Conservation (phyloP, 2,329 filamentous ascomycete genomes). For the Chrysosporium queenslandicum region DNA sequence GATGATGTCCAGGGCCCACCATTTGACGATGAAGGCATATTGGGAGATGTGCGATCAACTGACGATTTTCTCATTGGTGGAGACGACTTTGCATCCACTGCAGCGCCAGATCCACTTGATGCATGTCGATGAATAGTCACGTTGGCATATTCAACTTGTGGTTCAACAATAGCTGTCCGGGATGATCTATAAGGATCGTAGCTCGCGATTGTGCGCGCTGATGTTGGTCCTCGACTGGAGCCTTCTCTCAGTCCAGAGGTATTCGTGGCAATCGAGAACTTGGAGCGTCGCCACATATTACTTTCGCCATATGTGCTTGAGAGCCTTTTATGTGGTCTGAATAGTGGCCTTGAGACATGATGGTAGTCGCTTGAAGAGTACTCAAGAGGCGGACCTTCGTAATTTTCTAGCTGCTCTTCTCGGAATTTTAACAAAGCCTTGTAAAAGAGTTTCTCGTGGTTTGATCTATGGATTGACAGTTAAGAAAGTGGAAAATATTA, state of each 20-base stretch:
- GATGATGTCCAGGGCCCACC: constrained; percentile 19
- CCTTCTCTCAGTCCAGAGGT: constrained; percentile 41
- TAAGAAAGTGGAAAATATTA: not conserved
- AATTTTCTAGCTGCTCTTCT: constrained; percentile 78
- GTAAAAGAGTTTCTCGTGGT: constrained; percentile 92
- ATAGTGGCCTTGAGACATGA: constrained; percentile 47
- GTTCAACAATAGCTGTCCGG: constrained; percentile 40
- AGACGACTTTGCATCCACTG: not conserved
- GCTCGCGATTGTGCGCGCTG: constrained; percentile 46
- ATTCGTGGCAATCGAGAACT: constrained; percentile 49
- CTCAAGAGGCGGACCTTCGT: constrained; percentile 61
- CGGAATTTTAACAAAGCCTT: constrained; percentile 71
- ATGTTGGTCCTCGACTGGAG: constrained; percentile 41
- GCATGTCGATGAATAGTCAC: constrained; percentile 55
- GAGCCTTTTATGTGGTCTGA: constrained; percentile 25
- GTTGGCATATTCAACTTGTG: constrained; percentile 52
- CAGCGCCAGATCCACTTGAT: constrained; percentile 7
- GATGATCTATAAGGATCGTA: constrained; percentile 80
- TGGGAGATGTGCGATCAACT: not conserved
- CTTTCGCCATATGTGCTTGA: constrained; percentile 23
- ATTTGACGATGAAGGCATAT: constrained; percentile 12
- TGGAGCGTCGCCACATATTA: constrained; percentile 40
- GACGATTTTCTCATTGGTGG: not conserved
- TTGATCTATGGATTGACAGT: constrained; percentile 46
- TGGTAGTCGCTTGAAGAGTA: constrained; percentile 89